phyloP scores from a whole-genome alignment of 257 asterid species.

The Ajuga chamaepitys region DNA sequence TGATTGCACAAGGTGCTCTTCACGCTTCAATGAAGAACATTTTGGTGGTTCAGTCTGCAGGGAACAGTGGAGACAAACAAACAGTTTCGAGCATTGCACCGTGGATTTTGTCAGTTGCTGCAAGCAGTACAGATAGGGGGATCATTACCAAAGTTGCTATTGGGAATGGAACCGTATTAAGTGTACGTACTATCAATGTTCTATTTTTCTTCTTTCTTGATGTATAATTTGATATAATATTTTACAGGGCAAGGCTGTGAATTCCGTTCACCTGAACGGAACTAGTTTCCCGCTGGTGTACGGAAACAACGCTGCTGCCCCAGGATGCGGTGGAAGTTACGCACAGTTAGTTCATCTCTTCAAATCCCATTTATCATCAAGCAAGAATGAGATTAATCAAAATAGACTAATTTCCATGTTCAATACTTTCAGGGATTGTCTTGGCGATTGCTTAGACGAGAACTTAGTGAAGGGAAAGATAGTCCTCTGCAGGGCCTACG shows the following conservation, averaged over 20 bases:
- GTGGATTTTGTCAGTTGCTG: constrained; percentile 28
- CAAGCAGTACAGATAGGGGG: constrained; percentile 18
- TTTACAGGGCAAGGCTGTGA: constrained; percentile 25
- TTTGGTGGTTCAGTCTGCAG: constrained; percentile 7
- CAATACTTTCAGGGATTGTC: constrained; percentile 2
- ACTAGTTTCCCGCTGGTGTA: constrained; percentile 4
- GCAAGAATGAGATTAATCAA: too few relatives aligned
- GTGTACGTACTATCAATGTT: neutral
- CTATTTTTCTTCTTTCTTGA: neutral
- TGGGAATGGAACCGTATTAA: constrained; percentile 16
- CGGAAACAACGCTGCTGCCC: constrained; percentile 10
- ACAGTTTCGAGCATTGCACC: constrained; percentile 3
- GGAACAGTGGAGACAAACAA: neutral
- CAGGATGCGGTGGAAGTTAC: neutral
- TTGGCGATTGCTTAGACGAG: neutral
- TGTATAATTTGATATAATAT: neutral
- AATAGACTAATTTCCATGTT: neutral
- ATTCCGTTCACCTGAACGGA: constrained; percentile 14
- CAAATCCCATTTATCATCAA: too few relatives aligned
- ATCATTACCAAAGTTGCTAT: constrained; percentile 16
- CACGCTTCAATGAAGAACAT: neutral
- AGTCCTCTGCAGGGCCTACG: neutral
- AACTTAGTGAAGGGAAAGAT: constrained; percentile 20
- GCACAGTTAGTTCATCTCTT: neutral
- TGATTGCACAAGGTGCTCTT: neutral